phyloP scores from a whole-genome alignment of 83 land plant genomes.

The Diphasiastrum complanatum region DNA sequence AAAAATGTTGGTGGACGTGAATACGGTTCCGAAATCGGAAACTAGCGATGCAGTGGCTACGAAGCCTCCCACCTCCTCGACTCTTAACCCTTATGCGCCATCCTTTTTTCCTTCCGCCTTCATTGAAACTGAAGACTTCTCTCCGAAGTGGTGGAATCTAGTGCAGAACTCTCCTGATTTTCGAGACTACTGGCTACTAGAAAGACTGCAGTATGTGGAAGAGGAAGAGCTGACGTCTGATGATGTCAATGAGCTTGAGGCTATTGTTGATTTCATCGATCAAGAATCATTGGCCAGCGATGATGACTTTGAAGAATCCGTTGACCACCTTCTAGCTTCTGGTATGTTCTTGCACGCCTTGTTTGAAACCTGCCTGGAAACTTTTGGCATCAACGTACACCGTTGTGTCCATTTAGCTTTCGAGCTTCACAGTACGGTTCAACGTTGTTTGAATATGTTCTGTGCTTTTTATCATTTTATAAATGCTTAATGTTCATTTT shows the following conservation, averaged over 20 bases:
- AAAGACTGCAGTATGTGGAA: conserved; percentile 9
- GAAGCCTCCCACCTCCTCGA: conserved; percentile 14
- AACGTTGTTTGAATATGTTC: too few species aligned
- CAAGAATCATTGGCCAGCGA: conserved; percentile 10
- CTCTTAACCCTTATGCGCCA: conserved; percentile 31
- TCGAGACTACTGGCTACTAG: conserved; percentile 24
- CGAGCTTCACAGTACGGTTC: too few species aligned
- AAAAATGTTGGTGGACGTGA: too few species aligned
- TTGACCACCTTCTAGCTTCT: too few species aligned
- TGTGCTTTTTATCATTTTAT: too few species aligned
- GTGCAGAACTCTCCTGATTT: conserved; percentile 26
- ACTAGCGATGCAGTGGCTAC: conserved; percentile 25
- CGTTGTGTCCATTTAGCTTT: too few species aligned
- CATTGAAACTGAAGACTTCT: conserved; percentile 21
- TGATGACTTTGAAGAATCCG: conserved; percentile 5
- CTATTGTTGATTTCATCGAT: conserved; percentile 17
- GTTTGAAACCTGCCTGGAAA: too few species aligned
- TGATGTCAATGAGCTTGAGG: conserved; percentile 18
- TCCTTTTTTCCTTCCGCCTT: conserved; percentile 22
- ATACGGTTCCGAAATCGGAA: too few species aligned
- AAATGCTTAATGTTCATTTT: too few species aligned
- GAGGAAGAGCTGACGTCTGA: conserved; percentile 18
- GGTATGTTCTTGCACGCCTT: too few species aligned
- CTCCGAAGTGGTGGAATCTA: conserved; percentile 26
- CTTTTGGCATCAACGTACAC: too few species aligned